A percentile compares a stretch with the other conserved stretches of the same genome.
These are phyloP conservation scores for Saccharomycopsis hybrid DNA, from an alignment of 1,139 yeast genomes.

Conservation along the genomic window DNA sequence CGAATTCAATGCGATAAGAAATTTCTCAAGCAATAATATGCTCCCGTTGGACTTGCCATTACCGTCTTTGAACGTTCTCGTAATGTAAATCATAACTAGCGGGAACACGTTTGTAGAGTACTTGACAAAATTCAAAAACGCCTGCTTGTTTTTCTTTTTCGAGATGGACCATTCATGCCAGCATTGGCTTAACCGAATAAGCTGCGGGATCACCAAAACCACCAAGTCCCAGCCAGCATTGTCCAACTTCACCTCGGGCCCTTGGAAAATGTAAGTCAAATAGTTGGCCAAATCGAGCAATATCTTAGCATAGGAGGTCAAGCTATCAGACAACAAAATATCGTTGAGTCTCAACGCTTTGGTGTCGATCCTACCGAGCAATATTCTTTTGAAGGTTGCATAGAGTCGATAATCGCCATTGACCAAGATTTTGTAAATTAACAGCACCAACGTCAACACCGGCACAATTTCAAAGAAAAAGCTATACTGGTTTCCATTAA, in stretches of 20 bases:
- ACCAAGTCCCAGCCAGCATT: conserved; percentile 38
- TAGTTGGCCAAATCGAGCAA: conserved; percentile 59
- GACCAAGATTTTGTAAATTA: conserved; percentile 6
- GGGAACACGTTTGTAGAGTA: conserved; percentile 67
- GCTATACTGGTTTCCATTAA: neutral
- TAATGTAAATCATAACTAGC: conserved; percentile 36
- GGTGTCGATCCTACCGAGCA: conserved; percentile 49
- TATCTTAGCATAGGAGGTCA: conserved; percentile 74
- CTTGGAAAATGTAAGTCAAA: conserved; percentile 24
- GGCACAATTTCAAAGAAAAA: conserved; percentile 14
- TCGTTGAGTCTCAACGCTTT: conserved; percentile 63
- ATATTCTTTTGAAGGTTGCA: conserved; percentile 47
- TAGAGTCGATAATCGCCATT: conserved; percentile 40
- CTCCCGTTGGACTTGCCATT: conserved; percentile 15
- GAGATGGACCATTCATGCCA: conserved; percentile 55
- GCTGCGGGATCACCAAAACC: conserved; percentile 54
- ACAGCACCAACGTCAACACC: conserved; percentile 6
- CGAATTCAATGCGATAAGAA: conserved; percentile 46
- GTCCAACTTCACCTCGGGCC: conserved; percentile 28
- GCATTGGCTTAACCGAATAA: conserved; percentile 77
- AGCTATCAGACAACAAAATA: conserved; percentile 70
- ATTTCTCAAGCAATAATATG: conserved; percentile 18
- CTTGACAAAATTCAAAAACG: conserved; percentile 66
- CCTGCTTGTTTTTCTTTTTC: conserved; percentile 39
- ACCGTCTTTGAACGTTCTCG: conserved; percentile 13